phyloP scores from a whole-genome alignment of 768 basidiomycete genomes.

The Tricholoma flavovirens region DNA sequence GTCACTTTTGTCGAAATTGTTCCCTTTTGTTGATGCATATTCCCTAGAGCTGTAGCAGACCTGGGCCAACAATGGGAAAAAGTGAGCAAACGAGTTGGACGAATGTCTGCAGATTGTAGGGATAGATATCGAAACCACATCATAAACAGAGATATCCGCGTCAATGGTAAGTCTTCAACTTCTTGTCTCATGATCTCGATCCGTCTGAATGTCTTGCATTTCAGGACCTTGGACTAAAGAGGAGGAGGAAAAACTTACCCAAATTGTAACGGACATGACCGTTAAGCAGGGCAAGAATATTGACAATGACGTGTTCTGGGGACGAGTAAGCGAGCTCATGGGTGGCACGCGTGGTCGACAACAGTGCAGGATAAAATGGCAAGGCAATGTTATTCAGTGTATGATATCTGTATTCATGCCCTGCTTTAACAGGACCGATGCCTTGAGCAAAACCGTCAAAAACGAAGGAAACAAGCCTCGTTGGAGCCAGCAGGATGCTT shows the following conservation, averaged over 20 bases:
- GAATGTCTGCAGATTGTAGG: conserved; percentile 76
- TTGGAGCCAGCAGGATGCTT: conserved; percentile 74
- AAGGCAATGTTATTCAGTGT: conserved; percentile 2
- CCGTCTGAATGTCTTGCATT: background rate
- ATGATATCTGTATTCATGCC: background rate
- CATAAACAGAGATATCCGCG: conserved; percentile 56
- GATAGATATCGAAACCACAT: conserved; percentile 86
- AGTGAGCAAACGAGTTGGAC: conserved; percentile 61
- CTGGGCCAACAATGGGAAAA: conserved; percentile 81
- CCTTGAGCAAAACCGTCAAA: conserved; percentile 65
- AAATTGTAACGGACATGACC: conserved; percentile 73
- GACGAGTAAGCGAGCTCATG: conserved; percentile 71
- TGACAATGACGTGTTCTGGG: conserved; percentile 83
- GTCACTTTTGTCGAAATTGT: conserved; percentile 16
- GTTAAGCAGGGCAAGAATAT: conserved; percentile 63
- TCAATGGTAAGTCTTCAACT: conserved; percentile 38
- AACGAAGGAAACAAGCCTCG: conserved; percentile 64
- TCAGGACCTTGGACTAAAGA: conserved; percentile 70
- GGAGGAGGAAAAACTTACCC: conserved; percentile 70
- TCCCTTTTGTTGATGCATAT: conserved; percentile 1
- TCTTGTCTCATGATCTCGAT: background rate
- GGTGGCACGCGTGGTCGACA: conserved; percentile 69
- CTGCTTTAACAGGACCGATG: conserved; percentile 56
- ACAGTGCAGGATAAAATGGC: conserved; percentile 90
- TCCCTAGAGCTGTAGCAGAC: conserved; percentile 58